Evolutionary conservation across 371 early-diverging fungal species (phyloP), one percentile per base, ranked within the genome.

Genomic region (Neoconidiobolus thromboides): DNA sequence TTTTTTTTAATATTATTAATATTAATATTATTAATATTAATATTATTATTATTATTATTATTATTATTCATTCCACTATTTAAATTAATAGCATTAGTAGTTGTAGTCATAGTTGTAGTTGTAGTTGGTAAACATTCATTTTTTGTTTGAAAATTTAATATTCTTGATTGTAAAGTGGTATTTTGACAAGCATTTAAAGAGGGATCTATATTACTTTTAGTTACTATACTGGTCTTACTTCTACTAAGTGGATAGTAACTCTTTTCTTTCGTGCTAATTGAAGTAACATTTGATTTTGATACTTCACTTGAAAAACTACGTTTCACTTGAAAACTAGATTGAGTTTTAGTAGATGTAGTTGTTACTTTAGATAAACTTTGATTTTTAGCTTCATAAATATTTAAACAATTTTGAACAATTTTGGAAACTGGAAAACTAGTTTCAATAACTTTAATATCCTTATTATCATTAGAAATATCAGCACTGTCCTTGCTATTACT

Each of bases 381-480:
- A 26, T 51, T 38, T 14, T 26, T 14, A 9, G 43, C 14, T 41
- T 57, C 57, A 43, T 57, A 57, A 6, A 57, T 14, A 12, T 44
- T 41, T 10, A 57, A 40, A 2, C 57, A 44, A 37, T 57, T 37
- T 57, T 57, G 57, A n/a, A 57, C 57, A 14, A 57, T 57, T 9
- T 40, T 15, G 4, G 57, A 57, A 7, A 57, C 57, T 15, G 57
- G 57, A 15, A 57, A 57, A 38, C 44, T 26, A 26, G 26, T 26
- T 26, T 26, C 26, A 26, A 26, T 26, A 26, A 26, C 57, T 4
- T 44, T 41, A 7, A 40, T 57, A 3, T 10, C 4, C 2, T 42
- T 10, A 15, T 12, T 57, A 14, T 26, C n/a, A 5, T 15, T 57
- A 5, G 57, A 14, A 43, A 43, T 57, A n/a, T 57, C 12, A 37